Conservation (phyloP, 164 flowering plant species). For the Saururus chinensis region DNA sequence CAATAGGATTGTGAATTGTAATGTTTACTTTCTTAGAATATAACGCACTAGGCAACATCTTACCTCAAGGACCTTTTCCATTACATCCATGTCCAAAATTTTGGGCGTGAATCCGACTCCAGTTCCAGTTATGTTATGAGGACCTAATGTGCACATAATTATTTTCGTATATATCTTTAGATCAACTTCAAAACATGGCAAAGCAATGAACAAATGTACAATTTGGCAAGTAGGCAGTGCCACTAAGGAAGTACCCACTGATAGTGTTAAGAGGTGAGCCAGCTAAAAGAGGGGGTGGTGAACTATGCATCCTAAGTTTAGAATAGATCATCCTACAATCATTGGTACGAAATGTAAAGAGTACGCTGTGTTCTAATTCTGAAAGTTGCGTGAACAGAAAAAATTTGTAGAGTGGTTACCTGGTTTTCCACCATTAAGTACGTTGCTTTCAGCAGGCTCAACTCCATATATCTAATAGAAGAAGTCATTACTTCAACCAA, state of each 20-base stretch:
- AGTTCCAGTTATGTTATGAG: conserved; percentile 84
- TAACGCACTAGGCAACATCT: too few species aligned
- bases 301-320: too few species aligned
- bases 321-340: too few species aligned
- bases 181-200: neutral
- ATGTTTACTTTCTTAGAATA: neutral
- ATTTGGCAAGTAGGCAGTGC: neutral
- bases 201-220: neutral
- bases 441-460: conserved; percentile 87
- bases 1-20: neutral
- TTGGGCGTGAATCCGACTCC: conserved; percentile 97
- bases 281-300: too few species aligned
- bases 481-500: neutral
- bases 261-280: too few species aligned
- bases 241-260: too few species aligned
- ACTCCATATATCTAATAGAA: conserved; percentile 68
- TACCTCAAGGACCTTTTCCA: conserved; percentile 88
- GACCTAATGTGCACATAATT: conserved; percentile 37
- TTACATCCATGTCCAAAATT: conserved; percentile 91
- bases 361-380: neutral
- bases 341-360: too few species aligned
- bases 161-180: neutral
- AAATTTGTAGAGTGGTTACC: conserved; percentile 26
- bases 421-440: conserved; percentile 92
- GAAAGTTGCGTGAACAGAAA: conserved; percentile 31